These are phyloP conservation scores for Fusarium cyanostomum DNA, from an alignment of 2,329 filamentous ascomycete species.

Conservation along the genomic window DNA sequence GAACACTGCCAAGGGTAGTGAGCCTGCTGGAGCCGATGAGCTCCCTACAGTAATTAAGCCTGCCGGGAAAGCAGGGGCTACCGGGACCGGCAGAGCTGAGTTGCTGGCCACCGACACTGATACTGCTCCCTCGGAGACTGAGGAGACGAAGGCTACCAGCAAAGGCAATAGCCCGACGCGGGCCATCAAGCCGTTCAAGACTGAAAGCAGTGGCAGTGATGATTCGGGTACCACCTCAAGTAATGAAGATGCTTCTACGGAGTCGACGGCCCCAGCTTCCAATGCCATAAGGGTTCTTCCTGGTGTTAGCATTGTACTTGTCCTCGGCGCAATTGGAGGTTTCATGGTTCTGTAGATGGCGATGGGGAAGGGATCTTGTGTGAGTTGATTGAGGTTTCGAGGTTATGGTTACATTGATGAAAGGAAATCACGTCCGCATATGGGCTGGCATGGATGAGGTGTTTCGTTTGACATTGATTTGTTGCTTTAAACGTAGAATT, in stretches of 20 bases:
- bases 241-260: neutral
- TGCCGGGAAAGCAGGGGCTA: neutral
- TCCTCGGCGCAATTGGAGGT: conserved; percentile 26
- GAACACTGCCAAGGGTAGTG: neutral
- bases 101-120: conserved; percentile 24
- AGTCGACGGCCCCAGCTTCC: conserved; percentile 6
- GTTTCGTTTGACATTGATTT: neutral
- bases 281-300: conserved; percentile 15
- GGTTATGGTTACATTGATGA: neutral
- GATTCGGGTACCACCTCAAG: conserved; percentile 8
- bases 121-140: conserved; percentile 1
- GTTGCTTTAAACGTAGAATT: neutral
- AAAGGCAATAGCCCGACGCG: conserved; percentile 2
- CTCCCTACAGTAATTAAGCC: neutral
- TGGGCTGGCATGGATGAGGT: conserved; percentile 11
- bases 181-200: conserved; percentile 25
- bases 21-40: neutral
- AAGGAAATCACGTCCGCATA: neutral
- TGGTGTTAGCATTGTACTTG: conserved; percentile 11
- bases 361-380: neutral
- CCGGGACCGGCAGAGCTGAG: neutral
- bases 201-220: neutral
- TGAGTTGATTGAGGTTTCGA: neutral
- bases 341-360: conserved; percentile 21
- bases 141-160: neutral